Evolutionary conservation across 75 land plant genomes (phyloP).

Genomic region (Cryptomeria japonica): DNA sequence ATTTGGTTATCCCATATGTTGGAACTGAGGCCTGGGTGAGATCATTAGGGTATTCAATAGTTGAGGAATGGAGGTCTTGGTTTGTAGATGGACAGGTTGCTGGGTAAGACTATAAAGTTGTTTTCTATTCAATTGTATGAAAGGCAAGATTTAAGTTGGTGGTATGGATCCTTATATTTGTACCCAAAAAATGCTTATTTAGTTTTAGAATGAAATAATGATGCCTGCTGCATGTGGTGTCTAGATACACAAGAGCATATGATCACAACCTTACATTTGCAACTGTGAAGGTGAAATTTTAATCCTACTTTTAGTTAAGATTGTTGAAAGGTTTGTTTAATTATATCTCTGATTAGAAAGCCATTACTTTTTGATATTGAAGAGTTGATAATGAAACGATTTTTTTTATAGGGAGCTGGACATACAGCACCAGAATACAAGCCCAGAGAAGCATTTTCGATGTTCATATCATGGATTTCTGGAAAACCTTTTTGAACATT

Average conservation of each 20-base stretch:
- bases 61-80: slow-evolving; percentile 70
- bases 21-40: slow-evolving; percentile 73
- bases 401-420: slow-evolving; percentile 27
- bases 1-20: slow-evolving; percentile 52
- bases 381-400: not conserved
- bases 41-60: slow-evolving; percentile 50
- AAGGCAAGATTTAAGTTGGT: not conserved
- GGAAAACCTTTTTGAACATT: slow-evolving; percentile 12
- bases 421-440: slow-evolving; percentile 59
- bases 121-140: not conserved
- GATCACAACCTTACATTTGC: slow-evolving; percentile 7
- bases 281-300: slow-evolving; percentile 3
- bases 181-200: not conserved
- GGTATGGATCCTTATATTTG: too few species aligned
- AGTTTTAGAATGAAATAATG: not conserved
- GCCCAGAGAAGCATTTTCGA: slow-evolving; percentile 35
- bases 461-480: slow-evolving; percentile 40
- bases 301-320: not conserved
- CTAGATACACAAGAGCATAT: slow-evolving; percentile 1
- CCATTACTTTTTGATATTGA: not conserved
- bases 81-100: slow-evolving; percentile 54
- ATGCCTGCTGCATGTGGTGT: not conserved
- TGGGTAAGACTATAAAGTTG: slow-evolving; percentile 43
- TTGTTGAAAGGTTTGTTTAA: not conserved
- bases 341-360: not conserved